Base-by-base conservation (phyloP, 192 early-diverging fungal genomes). In the Kickxella alabastrina region DNA sequence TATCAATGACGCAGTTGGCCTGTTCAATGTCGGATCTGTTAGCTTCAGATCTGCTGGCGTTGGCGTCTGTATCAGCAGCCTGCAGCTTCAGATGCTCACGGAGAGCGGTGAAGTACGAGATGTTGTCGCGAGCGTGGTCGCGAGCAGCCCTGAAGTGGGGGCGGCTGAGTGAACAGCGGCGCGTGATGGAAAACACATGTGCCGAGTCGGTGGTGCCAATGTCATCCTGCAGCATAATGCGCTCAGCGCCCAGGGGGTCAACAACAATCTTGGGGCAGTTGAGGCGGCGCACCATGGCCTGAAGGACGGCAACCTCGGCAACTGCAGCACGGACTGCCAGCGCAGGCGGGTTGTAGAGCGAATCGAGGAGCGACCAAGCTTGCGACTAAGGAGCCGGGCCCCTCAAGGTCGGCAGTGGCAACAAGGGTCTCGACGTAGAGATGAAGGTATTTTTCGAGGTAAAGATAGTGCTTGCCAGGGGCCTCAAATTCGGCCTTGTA, bases 401-500 rank as follows among this genome's bases (percentile, higher is more conserved):
- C 60, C 14, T 59, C 56, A 49, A 68, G 47, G 36, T 75, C 71
- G 10, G 35, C 25, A 1, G 71, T 75, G 31, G 64, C 52, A 19
- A 56, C 53, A 1, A 75, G 60, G 17, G 54, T 54, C 17, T 63
- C 64, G 3, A 75, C 41, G 21, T 64, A 76, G 4, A 76, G 62
- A 0, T 27, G 41, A 10, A 70, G 44, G 15, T 76, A 76, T 45
- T 76, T 76, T 59, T 76, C 62, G 45, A 76, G 23, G 23, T 76
- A 76, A n/a, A 59, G 37, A 18, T 76, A 76, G 43, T 76, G 73
- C 52, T 69, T 69, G 36, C 73, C 73, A 0, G 73, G 62, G 26
- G 62, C 52, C 38, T 76, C 73, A 49, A 54, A 69, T n/a, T 69
- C 62, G 2, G 73, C 48, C 58, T 76, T 76, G 59, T 76, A 76